Evolutionary conservation across 306 rosid species (phyloP), one percentile per base, ranked within the genome.

Genomic region (Gleditsia sinensis): DNA sequence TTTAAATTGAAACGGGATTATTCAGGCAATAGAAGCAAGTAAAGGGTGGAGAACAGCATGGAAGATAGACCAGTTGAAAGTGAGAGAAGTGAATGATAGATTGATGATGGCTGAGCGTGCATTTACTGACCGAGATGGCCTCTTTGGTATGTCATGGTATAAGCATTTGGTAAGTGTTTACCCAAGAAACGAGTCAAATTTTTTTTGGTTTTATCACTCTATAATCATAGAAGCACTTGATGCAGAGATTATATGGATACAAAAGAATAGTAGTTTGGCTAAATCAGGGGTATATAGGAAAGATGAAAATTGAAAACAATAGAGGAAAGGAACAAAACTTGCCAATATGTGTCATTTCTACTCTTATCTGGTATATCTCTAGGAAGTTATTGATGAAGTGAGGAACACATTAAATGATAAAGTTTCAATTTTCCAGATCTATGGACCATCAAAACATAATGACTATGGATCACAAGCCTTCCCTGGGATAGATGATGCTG

Each of bases 21-120:
- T 79, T 28, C 71, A 87, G 97, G 89, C 71, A 75, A 72, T 84
- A 34, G 78, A 83, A 68, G 87, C 69, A 61, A 73, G 75, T 62
- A 66, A 71, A 71, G 75, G 81, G 49, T 87, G 88, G 94, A 54
- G 12, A n/a, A 46, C 62, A 57, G 45, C 48, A 39, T 69, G 80
- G 91, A 85, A 79, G 80, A 82, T 73, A 36, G 74, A 82, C 42
- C 66, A 45, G 9, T 55, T 79, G 51, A 86, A 79, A 80, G 87
- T 83, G 78, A 77, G 89, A 79, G 97, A 86, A 70, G 46, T 89
- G 36, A 89, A 89, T 75, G 92, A 89, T 79, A 91, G 92, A 67
- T 66, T 82, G 32, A 87, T 84, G 89, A 87, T 89, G 92, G 86
- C 89, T 16, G 97, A 91, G 80, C 87, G 86, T 14, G 94, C 92